Evolutionary conservation across 306 rosid genomes (phyloP).

Genomic region (Cyclanthera cordifolia): DNA sequence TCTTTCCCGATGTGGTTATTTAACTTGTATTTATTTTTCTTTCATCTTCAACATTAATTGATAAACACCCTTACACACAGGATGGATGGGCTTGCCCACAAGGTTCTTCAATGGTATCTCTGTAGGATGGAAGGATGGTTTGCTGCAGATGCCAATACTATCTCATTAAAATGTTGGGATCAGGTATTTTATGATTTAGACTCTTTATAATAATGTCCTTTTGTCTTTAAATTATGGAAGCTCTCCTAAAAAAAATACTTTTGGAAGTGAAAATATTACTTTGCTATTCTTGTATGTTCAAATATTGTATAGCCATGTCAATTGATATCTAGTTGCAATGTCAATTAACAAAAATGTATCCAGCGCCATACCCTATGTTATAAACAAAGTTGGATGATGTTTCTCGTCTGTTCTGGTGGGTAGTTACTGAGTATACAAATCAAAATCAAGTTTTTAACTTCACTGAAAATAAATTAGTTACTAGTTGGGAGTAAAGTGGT

Average conservation of each 20-base stretch:
- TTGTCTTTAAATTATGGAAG: background rate
- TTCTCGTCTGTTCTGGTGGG: too few species aligned
- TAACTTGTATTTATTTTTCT: background rate
- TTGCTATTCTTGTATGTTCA: background rate
- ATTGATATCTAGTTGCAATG: background rate
- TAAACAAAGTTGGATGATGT: too few species aligned
- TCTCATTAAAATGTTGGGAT: slow-evolving; percentile 88
- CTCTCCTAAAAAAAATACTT: background rate
- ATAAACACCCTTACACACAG: slow-evolving; percentile 25
- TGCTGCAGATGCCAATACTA: slow-evolving; percentile 89
- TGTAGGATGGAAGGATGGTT: slow-evolving; percentile 99
- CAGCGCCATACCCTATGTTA: too few species aligned
- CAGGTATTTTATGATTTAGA: slow-evolving; percentile 34
- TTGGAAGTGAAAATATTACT: background rate
- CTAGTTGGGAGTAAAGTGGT: background rate
- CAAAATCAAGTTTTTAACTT: background rate
- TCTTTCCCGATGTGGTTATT: background rate
- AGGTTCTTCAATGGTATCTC: slow-evolving; percentile 93
- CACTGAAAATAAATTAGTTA: background rate
- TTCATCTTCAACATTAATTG: background rate
- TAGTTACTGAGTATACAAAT: background rate
- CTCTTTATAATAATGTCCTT: background rate
- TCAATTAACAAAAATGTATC: background rate
- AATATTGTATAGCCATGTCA: too few species aligned
- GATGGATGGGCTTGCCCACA: slow-evolving; percentile 80